Evolutionary conservation across 106 monocot species (phyloP).

Genomic region (Ottelia alismoides): DNA sequence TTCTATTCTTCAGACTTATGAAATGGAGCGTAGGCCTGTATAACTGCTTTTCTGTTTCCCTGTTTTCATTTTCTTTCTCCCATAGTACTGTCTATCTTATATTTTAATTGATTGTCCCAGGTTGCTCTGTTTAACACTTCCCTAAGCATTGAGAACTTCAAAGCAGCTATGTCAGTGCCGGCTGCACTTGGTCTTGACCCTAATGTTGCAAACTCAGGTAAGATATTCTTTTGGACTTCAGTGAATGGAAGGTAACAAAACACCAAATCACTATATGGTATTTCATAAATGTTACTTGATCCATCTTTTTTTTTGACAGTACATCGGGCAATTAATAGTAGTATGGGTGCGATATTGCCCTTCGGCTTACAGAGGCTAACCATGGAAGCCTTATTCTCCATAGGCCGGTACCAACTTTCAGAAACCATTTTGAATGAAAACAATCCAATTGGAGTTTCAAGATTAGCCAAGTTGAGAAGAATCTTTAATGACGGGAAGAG

Average conservation of each 20-base stretch:
- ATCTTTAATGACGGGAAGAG: slow-evolving; percentile 88
- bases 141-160: slow-evolving; percentile 82
- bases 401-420: slow-evolving; percentile 78
- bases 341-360: slow-evolving; percentile 54
- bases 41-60: slow-evolving; percentile 11
- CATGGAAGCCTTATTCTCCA: slow-evolving; percentile 69
- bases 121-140: slow-evolving; percentile 75
- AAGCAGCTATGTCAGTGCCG: slow-evolving; percentile 86
- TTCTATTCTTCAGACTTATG: slow-evolving; percentile 70
- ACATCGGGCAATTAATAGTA: slow-evolving; percentile 55
- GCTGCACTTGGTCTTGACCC: slow-evolving; percentile 87
- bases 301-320: slow-evolving; percentile 26
- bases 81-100: too few species aligned
- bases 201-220: slow-evolving; percentile 74
- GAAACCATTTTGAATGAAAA: slow-evolving; percentile 59
- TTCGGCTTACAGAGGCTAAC: slow-evolving; percentile 51
- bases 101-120: too few species aligned
- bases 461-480: slow-evolving; percentile 54
- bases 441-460: slow-evolving; percentile 58
- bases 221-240: not conserved
- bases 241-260: not conserved
- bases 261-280: not conserved
- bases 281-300: not conserved
- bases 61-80: too few species aligned
- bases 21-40: slow-evolving; percentile 87